Base-by-base conservation (phyloP, 2,329 filamentous ascomycete species). In the Xylaria sp. region DNA sequence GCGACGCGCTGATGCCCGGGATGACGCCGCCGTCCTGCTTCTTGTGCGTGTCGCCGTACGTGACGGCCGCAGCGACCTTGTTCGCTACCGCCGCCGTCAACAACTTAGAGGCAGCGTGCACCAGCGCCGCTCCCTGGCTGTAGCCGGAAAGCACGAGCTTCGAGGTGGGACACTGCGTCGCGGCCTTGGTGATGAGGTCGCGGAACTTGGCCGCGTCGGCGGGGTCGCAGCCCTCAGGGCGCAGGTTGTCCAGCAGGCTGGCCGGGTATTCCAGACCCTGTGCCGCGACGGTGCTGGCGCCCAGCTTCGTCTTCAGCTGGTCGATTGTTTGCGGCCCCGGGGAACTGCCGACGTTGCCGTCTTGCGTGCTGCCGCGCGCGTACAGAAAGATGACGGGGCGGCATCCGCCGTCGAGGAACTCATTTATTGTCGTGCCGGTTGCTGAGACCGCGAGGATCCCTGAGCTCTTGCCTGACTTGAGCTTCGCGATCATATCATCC, bases 291-390 rank as follows among this genome's bases (percentile, higher is more conserved):
- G 19, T 14, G 4, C 61, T 27, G 21, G 73, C 73, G 9, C 50
- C 50, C 2, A 76, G 64, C 14, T 83, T 79, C 1, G 81, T 75
- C 3, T 84, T 88, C 14, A 92, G 81, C 58, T 85, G 80, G 6
- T 79, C 78, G 65, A 91, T 89, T 1, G 80, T 82, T 4, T 78
- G 71, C 61, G 75, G 75, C 0, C 77, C 77, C 9, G 76, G 76
- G 6, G 73, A 70, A 11, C 69, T 69, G 21, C 76, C 76, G 63
- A 81, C 73, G 62, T 82, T 82, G 54, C 81, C 81, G 0, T 73
- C 64, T 59, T 83, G 81, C 9, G 77, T 79, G 2, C 78, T 81
- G 1, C 79, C 81, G 21, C 81, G 79, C 2, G 81, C 81, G 55
- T 78, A 82, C 61, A 82, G 78, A 48, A 82, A 79, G 36, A 79